Evolutionary conservation across 805 yeast species (phyloP), one percentile per base, ranked within the genome.

Genomic region (Blastobotrys americana): DNA sequence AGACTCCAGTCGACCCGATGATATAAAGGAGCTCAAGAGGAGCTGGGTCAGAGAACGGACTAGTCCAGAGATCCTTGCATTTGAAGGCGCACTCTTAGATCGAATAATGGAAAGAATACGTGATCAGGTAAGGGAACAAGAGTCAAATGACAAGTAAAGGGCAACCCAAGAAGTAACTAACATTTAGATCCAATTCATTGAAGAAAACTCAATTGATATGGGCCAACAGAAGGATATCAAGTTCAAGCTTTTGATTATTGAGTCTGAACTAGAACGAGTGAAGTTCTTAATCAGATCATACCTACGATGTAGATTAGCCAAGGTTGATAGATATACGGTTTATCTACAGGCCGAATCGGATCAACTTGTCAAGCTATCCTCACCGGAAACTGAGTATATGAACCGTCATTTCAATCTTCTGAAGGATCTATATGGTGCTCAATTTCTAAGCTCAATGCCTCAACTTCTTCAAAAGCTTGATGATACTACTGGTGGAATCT

Each of bases 201-300:
- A 84, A 55, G 71, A 78, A 41, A 84, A 86, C 53, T 82, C 95
- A 5, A 80, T 86, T 57, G 89, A 84, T 44, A 67, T 83, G 33
- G 84, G 83, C 42, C 77, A 53, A n/a, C 47, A 43, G 4, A 51
- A 45, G 2, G 85, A 82, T 49, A 79, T 80, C 63, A 89, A 89
- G 57, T 64, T 90, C 46, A 82, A 84, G 46, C 68, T 89, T 38
- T 77, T 93, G 68, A 76, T 94, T 19, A 80, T 90, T 54, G 98
- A 93, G 58, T 82, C 94, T 10, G 97, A 93, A 54, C 72, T 93
- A 19, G 97, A 93, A 55, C 68, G 98, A 45, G 76, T 87, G 23
- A 86, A 82, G 55, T 93, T 82, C 59, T 63, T 90, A 28, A 70
- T 89, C n/a, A 67, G 97, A 42, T 74, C 86, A 10, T 90, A 87